Evolutionary conservation across 768 basidiomycete species (phyloP).

Genomic region (Serpula lacrymans): DNA sequence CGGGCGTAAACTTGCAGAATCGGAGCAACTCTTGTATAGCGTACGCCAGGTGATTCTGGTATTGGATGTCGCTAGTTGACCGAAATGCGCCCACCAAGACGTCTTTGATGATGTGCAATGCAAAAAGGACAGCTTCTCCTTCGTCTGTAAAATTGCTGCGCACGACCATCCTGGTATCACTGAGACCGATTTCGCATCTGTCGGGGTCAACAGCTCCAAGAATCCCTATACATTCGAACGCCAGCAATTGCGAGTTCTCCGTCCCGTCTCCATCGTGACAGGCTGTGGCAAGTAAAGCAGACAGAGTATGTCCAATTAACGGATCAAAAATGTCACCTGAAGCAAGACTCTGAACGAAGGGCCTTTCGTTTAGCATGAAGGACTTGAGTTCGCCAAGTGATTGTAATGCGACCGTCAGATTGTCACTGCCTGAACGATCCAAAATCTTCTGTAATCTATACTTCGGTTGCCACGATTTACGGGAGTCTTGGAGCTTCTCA

Average conservation of each 20-base stretch:
- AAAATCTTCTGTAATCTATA: conserved; percentile 63
- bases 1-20: conserved; percentile 82
- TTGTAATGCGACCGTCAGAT: conserved; percentile 69
- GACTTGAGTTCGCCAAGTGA: conserved; percentile 72
- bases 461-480: conserved; percentile 49
- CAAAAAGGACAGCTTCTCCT: conserved; percentile 73
- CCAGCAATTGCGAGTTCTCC: conserved; percentile 62
- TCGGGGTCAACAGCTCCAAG: conserved; percentile 96
- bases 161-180: conserved; percentile 66
- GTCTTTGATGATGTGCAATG: conserved; percentile 79
- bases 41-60: conserved; percentile 86
- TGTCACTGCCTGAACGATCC: conserved; percentile 75
- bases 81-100: conserved; percentile 88
- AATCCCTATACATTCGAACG: conserved; percentile 88
- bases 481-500: conserved; percentile 39
- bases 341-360: conserved; percentile 57
- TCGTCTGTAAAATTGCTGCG: conserved; percentile 79
- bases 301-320: conserved; percentile 63
- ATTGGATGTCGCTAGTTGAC: conserved; percentile 90
- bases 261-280: conserved; percentile 76
- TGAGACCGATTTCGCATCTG: conserved; percentile 65
- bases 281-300: conserved; percentile 63
- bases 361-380: conserved; percentile 54
- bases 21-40: conserved; percentile 88
- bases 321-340: conserved; percentile 88